Base-by-base conservation (phyloP, 108 stramenopile species). In the Bacterosira constricta region DNA sequence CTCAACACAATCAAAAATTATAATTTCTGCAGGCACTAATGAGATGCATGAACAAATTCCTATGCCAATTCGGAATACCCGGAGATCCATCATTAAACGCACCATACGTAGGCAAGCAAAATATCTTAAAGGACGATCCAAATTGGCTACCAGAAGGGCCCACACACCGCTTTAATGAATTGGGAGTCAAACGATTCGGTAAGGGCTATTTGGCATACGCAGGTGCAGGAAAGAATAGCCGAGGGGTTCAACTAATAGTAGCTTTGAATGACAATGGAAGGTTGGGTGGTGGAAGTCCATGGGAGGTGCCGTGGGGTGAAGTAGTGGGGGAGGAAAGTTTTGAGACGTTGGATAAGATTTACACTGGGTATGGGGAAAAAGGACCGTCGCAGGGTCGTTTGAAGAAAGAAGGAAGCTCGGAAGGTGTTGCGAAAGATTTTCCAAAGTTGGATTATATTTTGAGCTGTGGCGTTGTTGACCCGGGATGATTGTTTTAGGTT, bases 31-130 rank as follows among this genome's bases (percentile, higher is more conserved):
- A 56, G 55, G 88, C 93, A 4, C 36, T 96, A 23, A 93, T 95
- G 86, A 84, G 96, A 50, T 91, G 91, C 64, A 62, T 94, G 23
- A 52, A 82, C 6, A 72, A 78, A 25, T 96, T 96, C 52, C 37
- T 96, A 4, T 92, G 91, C 63, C 96, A 96, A 57, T 95, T 95
- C 75, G 96, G 96, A 21, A 73, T 96, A 18, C 73, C 86, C 39
- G 83, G 86, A 0, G 75, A 86, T 47, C 77, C 79, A 47, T 47
- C 68, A 32, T 74, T 67, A 29, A 69, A 68, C 25, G 80, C 80
- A 57, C 30, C 61, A 5, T 91, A 81, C 25, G 41, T 61, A 20
- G 77, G 72, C 6, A 74, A 37, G 23, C 23, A 44, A 15, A 47
- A 73, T 30, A 38, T 52, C 17, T 58, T 93, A 18, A 46, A 60